Percentiles rank a stretch among this genome's conserved stretches.
Conservation (phyloP, 805 yeast species). For the Starmerella floricola region DNA sequence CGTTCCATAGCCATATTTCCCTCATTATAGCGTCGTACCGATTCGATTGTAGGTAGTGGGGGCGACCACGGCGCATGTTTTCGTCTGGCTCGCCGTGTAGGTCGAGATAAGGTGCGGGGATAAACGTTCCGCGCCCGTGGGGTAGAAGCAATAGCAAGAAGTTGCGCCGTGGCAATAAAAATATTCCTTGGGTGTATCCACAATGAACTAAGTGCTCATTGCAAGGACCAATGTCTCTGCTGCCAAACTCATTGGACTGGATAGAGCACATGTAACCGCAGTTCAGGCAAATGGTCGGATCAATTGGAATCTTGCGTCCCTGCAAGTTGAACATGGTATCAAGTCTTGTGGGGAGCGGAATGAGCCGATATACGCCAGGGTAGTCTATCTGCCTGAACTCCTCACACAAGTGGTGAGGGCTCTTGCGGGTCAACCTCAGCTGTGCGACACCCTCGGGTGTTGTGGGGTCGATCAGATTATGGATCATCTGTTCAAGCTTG, state of each 20-base stretch:
- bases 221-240: slow-evolving; percentile 58
- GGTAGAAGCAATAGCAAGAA: slow-evolving; percentile 46
- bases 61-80: slow-evolving; percentile 55
- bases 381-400: slow-evolving; percentile 35
- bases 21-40: slow-evolving; percentile 57
- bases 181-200: slow-evolving; percentile 55
- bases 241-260: slow-evolving; percentile 38
- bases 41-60: slow-evolving; percentile 48
- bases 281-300: slow-evolving; percentile 77
- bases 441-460: slow-evolving; percentile 15
- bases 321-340: slow-evolving; percentile 50
- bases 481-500: slow-evolving; percentile 13
- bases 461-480: slow-evolving; percentile 5
- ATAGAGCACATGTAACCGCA: slow-evolving; percentile 61
- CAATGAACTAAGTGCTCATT: slow-evolving; percentile 53
- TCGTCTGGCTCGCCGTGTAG: slow-evolving; percentile 76
- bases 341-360: slow-evolving; percentile 52
- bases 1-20: slow-evolving; percentile 66
- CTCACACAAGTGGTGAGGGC: not conserved
- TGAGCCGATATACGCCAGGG: slow-evolving; percentile 52
- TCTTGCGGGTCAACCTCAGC: not conserved
- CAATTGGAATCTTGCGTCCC: slow-evolving; percentile 30
- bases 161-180: slow-evolving; percentile 57
- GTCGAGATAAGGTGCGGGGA: slow-evolving; percentile 73
- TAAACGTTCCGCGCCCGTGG: slow-evolving; percentile 71